A percentile compares a stretch with the other conserved stretches of the same genome.
phyloP scores from a whole-genome alignment of 129 eudicot species.

The Chrysanthemum seticuspe region DNA sequence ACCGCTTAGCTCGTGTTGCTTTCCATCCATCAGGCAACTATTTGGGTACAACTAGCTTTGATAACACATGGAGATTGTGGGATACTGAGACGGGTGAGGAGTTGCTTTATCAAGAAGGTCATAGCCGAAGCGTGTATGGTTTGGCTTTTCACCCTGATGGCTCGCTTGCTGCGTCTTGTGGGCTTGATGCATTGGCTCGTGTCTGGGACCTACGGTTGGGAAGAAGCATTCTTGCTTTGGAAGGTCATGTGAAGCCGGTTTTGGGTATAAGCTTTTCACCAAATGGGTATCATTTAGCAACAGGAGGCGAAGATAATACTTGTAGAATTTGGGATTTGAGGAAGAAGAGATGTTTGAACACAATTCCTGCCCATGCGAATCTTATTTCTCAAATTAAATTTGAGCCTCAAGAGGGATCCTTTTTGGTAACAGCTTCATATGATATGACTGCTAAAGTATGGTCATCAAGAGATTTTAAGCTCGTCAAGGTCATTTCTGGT shows the following conservation, averaged over 20 bases:
- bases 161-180: too few relatives aligned
- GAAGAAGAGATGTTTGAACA: slow-evolving; percentile 73
- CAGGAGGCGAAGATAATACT: slow-evolving; percentile 92
- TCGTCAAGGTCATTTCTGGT: slow-evolving; percentile 81
- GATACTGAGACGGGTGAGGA: too few relatives aligned
- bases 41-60: slow-evolving; percentile 83
- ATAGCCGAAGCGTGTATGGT: too few relatives aligned
- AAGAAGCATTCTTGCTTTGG: background rate
- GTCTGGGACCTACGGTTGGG: too few relatives aligned
- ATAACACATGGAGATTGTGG: slow-evolving; percentile 64
- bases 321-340: slow-evolving; percentile 96
- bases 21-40: slow-evolving; percentile 92
- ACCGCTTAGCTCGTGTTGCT: slow-evolving; percentile 86
- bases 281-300: slow-evolving; percentile 89
- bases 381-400: slow-evolving; percentile 87
- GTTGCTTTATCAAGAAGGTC: too few relatives aligned
- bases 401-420: slow-evolving; percentile 97
- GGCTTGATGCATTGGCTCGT: too few relatives aligned
- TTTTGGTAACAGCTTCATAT: slow-evolving; percentile 82
- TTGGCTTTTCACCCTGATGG: background rate
- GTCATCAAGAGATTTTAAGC: slow-evolving; percentile 87
- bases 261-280: slow-evolving; percentile 82
- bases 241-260: slow-evolving; percentile 37
- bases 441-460: slow-evolving; percentile 96
- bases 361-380: slow-evolving; percentile 85